These are phyloP conservation scores for Penicillium sp. DNA, from an alignment of 2,329 filamentous ascomycete species.

Conservation along the genomic window DNA sequence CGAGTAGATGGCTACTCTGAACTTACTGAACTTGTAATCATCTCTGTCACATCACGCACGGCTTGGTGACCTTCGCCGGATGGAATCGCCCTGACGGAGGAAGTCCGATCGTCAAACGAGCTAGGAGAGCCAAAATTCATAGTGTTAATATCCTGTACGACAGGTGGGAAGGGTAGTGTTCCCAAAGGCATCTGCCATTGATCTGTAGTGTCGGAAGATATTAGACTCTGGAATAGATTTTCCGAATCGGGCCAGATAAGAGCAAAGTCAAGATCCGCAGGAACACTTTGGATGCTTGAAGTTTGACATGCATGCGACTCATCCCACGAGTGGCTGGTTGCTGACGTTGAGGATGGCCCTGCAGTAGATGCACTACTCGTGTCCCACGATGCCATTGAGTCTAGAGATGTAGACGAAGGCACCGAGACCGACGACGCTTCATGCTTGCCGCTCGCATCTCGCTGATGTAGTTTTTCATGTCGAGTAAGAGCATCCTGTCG, in stretches of 20 bases:
- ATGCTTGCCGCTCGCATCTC: constrained; percentile 30
- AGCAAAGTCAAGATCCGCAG: constrained; percentile 44
- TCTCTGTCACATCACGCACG: constrained; percentile 51
- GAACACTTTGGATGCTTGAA: constrained; percentile 27
- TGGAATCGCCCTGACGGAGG: constrained; percentile 44
- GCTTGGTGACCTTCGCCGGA: constrained; percentile 49
- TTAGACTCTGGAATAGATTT: constrained; percentile 49
- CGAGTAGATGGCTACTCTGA: no score
- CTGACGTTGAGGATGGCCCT: constrained; percentile 19
- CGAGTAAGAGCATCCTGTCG: constrained; percentile 51
- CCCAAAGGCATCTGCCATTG: constrained; percentile 51
- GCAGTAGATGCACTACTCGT: constrained; percentile 25
- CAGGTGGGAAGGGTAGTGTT: constrained; percentile 43
- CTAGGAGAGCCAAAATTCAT: constrained; percentile 40
- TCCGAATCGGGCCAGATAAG: constrained; percentile 53
- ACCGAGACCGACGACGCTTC: constrained; percentile 14
- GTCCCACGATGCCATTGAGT: constrained; percentile 31
- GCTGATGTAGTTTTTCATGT: constrained; percentile 48
- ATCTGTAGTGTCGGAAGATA: constrained; percentile 44
- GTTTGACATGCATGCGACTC: constrained; percentile 26
- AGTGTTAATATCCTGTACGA: constrained; percentile 34
- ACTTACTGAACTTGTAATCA: constrained; percentile 49
- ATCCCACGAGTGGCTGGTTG: constrained; percentile 30
- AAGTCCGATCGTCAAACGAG: constrained; percentile 42
- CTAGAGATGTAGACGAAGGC: constrained; percentile 21